Percentiles rank a stretch among this genome's conserved stretches.
Evolutionary conservation across 169 alveolate species (phyloP).

Genomic region (Neospora caninum): DNA sequence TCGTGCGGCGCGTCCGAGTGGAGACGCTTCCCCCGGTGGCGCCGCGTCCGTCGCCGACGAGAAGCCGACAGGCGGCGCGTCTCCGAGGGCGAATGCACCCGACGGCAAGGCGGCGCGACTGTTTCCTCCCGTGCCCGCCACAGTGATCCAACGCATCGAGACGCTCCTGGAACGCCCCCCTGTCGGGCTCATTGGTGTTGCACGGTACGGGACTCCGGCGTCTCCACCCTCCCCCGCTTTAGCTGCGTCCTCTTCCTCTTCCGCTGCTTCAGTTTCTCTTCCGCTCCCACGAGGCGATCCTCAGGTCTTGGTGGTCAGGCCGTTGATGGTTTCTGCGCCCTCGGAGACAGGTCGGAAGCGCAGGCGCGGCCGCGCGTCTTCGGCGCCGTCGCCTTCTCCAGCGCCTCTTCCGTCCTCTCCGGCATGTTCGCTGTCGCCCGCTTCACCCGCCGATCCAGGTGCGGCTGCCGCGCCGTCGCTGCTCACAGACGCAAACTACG

Average conservation of each 20-base stretch:
- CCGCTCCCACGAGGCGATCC: neutral
- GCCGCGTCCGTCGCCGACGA: neutral
- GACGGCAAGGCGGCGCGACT: neutral
- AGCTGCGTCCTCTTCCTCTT: neutral
- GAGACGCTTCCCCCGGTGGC: neutral
- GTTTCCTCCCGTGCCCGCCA: neutral
- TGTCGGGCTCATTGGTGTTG: constrained; percentile 11
- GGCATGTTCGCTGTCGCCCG: neutral
- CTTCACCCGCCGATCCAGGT: no score
- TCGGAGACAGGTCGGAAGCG: neutral
- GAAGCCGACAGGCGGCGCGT: neutral
- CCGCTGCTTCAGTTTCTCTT: neutral
- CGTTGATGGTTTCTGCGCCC: neutral
- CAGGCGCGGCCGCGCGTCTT: neutral
- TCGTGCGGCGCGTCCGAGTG: neutral
- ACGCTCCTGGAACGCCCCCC: constrained; percentile 27
- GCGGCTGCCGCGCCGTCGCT: no score
- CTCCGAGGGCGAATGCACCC: neutral
- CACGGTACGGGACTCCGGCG: neutral
- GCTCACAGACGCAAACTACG: neutral
- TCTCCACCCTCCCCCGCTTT: neutral
- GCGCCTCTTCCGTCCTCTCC: neutral
- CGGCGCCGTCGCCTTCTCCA: neutral
- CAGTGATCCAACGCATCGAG: neutral
- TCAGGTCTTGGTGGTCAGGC: constrained; percentile 29